Base-by-base conservation (phyloP, 2,329 filamentous ascomycete species). In the Myriosclerotinia curreyana region DNA sequence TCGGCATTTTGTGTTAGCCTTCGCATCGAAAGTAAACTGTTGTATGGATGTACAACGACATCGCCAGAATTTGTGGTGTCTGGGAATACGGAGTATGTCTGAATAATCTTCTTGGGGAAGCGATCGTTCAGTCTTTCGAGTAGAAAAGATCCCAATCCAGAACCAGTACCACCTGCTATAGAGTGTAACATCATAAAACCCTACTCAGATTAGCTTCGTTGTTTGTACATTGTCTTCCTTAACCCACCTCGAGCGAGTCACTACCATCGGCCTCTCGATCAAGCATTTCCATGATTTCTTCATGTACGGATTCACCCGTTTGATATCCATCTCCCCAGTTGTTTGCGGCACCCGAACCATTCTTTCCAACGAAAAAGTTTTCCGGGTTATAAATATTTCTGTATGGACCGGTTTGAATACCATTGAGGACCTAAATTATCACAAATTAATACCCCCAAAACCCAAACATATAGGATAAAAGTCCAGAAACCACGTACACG, bases 311-410 rank as follows among this genome's bases (percentile, higher is more conserved):
- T 76, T 97, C 93, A 70, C 93, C 95, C 62, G 91, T 93, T 70
- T 95, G 88, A 78, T 99, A 99, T 54, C 95, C 95, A 74, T 95
- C 90, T 66, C 93, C 95, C 95, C 95, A 99, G 77, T 98, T 99
- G 78, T 99, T 99, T 53, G 92, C 95, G 8, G 95, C 95, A 53
- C 95, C 95, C 63, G 91, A 87, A 65, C 95, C 95, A 78, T 94
- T 90, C 76, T 96, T 96, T 72, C 94, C 92, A 61, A 98, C 86
- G 76, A 96, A 99, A 79, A 98, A 97, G 81, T 99, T 99, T 78
- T 99, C 95, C 0, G 95, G 95, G 76, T 99, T 99, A 84, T 99
- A 99, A 66, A 99, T 99, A 76, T 99, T 98, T 77, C 89, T 92
- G 81, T 99, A 99, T 0, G 93, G 88, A 1, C 95, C 92, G 12